Conservation (phyloP, 1,284 basidiomycete species). For the Phenoliferia sp. region DNA sequence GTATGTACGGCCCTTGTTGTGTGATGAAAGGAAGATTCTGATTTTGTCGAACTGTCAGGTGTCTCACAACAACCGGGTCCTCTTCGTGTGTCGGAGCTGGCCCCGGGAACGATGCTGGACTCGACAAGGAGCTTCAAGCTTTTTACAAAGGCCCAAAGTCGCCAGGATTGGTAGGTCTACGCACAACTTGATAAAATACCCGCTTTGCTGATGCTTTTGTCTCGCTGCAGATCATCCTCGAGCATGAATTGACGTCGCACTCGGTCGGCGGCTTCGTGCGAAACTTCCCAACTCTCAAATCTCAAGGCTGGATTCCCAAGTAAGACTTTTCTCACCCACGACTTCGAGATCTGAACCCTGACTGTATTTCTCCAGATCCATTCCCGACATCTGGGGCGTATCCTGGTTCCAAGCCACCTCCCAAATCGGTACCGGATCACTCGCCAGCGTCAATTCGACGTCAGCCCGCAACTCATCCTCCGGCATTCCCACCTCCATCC, state of each 20-base stretch:
- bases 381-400: conserved; percentile 14
- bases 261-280: conserved; percentile 65
- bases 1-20: not conserved
- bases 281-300: conserved; percentile 51
- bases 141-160: conserved; percentile 13
- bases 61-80: not conserved
- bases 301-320: conserved; percentile 22
- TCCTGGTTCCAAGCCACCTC: not conserved
- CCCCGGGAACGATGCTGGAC: not conserved
- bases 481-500: not conserved
- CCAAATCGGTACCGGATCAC: not conserved
- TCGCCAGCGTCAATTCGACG: not conserved
- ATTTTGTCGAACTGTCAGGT: not conserved
- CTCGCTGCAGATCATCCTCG: conserved; percentile 77
- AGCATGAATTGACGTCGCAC: conserved; percentile 68
- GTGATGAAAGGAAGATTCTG: not conserved
- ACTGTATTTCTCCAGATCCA: not conserved
- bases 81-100: not conserved
- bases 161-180: conserved; percentile 9
- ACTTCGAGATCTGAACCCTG: not conserved
- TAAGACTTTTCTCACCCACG: not conserved
- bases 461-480: not conserved
- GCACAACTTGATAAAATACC: not conserved
- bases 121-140: not conserved
- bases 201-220: too few species aligned